Evolutionary conservation across 768 basidiomycete genomes (phyloP), one percentile per base, ranked within the genome.

Genomic region (Hericium alpestre): DNA sequence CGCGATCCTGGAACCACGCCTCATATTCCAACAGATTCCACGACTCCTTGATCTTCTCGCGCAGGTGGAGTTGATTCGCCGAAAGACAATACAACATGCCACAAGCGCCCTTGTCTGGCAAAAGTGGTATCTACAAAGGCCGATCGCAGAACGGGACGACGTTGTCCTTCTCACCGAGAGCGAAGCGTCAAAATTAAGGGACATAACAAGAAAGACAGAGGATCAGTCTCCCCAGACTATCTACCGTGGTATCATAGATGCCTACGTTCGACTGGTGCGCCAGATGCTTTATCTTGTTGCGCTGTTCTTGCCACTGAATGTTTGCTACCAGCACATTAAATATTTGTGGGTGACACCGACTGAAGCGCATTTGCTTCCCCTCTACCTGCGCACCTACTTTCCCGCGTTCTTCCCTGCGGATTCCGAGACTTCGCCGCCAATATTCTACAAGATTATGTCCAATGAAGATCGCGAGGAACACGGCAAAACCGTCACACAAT

Each of bases 21-120:
- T 57, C 18, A 53, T 56, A n/a, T 62, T 62, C 51, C 25, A 22
- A 9, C 56, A 55, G 18, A 54, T 55, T 2, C 61, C 58, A 12
- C 59, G 60, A 12, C 15, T 62, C 27, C 53, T 62, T 23, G 59
- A 60, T 25, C 51, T 60, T 22, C 23, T 62, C 15, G 54, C 59
- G 9, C 61, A 62, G 43, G 56, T 62, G 25, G 59, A 62, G 51
- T 47, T 59, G 27, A 39, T 54, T 32, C 56, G 59, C 51, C 48
- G 56, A 16, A 40, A 60, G 25, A 3, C 25, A 6, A 27, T 27
- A 27, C 3, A 2, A 6, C 25, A 27, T 27, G 25, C 25, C 25
- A 27, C 2, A 2, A 27, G 25, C 25, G 25, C 25, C 3, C 25
- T 27, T 6, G 3, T 27, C 6, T 27, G 25, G 25, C 25, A 27